Evolutionary conservation across 148 eudicot genomes (phyloP), one percentile per base, ranked within the genome.

Genomic region (Rhododendron henanense): DNA sequence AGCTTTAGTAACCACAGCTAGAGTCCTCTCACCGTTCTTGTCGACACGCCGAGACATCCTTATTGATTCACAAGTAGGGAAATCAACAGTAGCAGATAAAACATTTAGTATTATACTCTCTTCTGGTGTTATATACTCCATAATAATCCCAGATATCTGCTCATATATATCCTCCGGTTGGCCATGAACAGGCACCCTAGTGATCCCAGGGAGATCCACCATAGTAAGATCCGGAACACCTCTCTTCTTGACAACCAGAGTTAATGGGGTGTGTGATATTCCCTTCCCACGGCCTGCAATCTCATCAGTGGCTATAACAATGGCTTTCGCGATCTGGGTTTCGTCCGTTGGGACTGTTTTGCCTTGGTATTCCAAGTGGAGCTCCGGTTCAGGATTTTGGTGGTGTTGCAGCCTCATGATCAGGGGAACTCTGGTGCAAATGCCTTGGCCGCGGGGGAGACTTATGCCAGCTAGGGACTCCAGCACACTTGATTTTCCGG

Each of bases 151-250:
- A 6, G 90, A 53, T 0, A 91, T 90, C 47, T 91, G 93, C 21
- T 91, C 93, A 76, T 91, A 90, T 13, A 91, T 91, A 47, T 90
- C 87, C 9, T 89, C 93, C 5, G 93, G 93, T 73, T 91, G 93
- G 0, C 93, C 93, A 28, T 86, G 90, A 6, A 90, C 91, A 0
- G 92, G 91, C 1, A 90, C 92, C 31, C 92, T 84, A 10, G 92
- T 91, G 71, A 91, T 91, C 7, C 93, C 93, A 0, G 93, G 93
- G 19, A 92, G 85, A 63, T 92, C 93, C 18, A 92, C 90, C 93
- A 91, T 91, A 0, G 92, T 91, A 23, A 91, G 88, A 79, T 91
- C 91, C 3, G 93, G 92, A 5, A 92, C 93, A 31, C 92, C 85
- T 13, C 25, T 53, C 78, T 87, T 87, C 48, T 75, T 76, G 2